Conservation (phyloP, 495 filamentous ascomycete species). For the Jackrogersella minutella region DNA sequence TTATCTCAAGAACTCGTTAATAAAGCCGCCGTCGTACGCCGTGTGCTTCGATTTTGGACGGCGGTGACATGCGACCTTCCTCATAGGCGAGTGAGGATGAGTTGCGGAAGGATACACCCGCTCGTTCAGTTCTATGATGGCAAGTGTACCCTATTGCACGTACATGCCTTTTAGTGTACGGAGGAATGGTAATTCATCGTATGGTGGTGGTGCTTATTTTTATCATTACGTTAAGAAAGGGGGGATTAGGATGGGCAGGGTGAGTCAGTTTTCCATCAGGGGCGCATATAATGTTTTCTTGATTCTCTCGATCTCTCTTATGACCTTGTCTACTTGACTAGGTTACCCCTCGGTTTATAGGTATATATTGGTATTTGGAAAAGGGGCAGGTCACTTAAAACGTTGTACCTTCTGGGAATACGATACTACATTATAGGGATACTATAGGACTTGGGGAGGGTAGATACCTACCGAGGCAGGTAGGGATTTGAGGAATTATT, state of each 20-base stretch:
- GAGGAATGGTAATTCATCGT: too few species aligned
- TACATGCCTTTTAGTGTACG: not conserved
- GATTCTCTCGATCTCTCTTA: not conserved
- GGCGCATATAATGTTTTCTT: too few species aligned
- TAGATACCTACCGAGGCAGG: too few species aligned
- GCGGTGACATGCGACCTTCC: conserved; percentile 16
- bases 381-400: not conserved
- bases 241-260: not conserved
- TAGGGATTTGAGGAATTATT: not conserved
- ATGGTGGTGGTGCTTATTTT: too few species aligned
- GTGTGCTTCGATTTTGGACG: conserved; percentile 18
- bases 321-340: not conserved
- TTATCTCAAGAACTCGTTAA: conserved; percentile 37
- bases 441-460: not conserved
- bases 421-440: not conserved
- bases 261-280: too few species aligned
- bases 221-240: too few species aligned
- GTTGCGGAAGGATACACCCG: not conserved
- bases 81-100: not conserved
- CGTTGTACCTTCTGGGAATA: not conserved
- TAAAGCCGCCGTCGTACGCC: conserved; percentile 33
- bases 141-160: not conserved
- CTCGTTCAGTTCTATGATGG: not conserved
- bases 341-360: not conserved
- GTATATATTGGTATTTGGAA: not conserved